Evolutionary conservation across 352 stramenopile species (phyloP), one percentile per base, ranked within the genome.

Genomic region (Phytophthora aleatoria): DNA sequence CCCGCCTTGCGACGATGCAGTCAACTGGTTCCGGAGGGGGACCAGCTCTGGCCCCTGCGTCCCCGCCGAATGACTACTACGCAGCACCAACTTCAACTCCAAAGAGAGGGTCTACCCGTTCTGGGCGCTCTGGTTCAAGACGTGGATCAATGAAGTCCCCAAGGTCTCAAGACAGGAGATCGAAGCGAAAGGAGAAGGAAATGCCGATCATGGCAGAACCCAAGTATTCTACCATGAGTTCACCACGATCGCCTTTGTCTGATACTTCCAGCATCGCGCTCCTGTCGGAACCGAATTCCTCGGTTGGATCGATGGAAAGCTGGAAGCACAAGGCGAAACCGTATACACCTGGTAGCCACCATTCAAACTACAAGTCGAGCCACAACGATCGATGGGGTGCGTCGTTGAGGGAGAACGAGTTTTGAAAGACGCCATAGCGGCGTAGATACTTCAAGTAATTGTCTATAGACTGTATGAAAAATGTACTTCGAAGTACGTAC

Each of bases 201-300:
- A 26, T 78, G 39, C 67, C 68, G 0, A 55, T 74, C n/a, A 73
- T 83, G 56, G 50, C 59, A 27, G 62, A 73, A 35, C 55, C 60
- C 26, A 68, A 73, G 13, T 71, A 75, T 61, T 74, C 73, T 4
- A 70, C 69, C 15, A 74, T 90, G 77, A 80, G 70, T 41, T 92
- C 83, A n/a, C 83, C 81, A 31, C 71, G 80, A 27, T 84, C 76
- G 30, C 58, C 71, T 4, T 60, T 85, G 24, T 91, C 83, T 31
- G 71, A 71, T 48, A 72, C 66, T 5, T 90, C 81, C 11, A 90
- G 81, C 48, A 87, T 92, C 49, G 83, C 81, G 38, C 47, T 92
- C 43, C 64, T 92, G 33, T 88, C 79, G 11, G 73, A 81, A 49
- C 58, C 63, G 2, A 68, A 63, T 43, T 73, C 57, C 5, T 79